Conservation (phyloP, 2,329 filamentous ascomycete species). For the Chaetomium sp. region DNA sequence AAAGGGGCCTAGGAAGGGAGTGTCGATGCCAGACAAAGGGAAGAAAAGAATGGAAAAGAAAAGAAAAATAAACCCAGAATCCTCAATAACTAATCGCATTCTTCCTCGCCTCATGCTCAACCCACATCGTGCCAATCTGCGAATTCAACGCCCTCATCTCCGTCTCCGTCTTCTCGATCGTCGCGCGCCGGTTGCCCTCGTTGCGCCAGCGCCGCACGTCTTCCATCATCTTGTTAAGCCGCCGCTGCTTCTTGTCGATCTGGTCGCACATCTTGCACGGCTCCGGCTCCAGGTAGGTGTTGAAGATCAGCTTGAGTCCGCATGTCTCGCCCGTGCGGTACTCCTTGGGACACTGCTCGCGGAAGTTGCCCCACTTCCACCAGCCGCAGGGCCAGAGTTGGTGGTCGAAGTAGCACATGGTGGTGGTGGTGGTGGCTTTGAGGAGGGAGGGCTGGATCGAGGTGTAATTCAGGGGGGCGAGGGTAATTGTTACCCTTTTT, state of each 20-base stretch:
- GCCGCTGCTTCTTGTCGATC: conserved; percentile 76
- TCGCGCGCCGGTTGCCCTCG: conserved; percentile 67
- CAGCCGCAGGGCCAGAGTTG: conserved; percentile 79
- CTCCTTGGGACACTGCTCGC: conserved; percentile 87
- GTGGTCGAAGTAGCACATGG: conserved; percentile 92
- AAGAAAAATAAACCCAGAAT: no score
- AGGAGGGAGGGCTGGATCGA: not conserved
- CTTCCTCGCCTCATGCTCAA: conserved; percentile 30
- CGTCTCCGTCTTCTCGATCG: conserved; percentile 62
- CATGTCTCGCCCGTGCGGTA: conserved; percentile 96
- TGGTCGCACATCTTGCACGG: conserved; percentile 84
- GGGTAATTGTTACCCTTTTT: no score
- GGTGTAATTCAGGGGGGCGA: not conserved
- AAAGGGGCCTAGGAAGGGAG: not conserved
- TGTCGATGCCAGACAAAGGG: not conserved
- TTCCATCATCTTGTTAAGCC: conserved; percentile 64
- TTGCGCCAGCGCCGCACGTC: conserved; percentile 71
- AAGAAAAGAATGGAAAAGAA: not conserved
- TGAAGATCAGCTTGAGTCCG: conserved; percentile 82
- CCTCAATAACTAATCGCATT: not conserved
- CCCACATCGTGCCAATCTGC: conserved; percentile 49
- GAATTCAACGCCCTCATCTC: conserved; percentile 57
- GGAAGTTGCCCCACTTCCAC: conserved; percentile 93
- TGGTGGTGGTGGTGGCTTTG: not conserved
- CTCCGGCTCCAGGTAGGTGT: conserved; percentile 55